Base-by-base conservation (phyloP, 306 rosid genomes). In the Trifolium repens region DNA sequence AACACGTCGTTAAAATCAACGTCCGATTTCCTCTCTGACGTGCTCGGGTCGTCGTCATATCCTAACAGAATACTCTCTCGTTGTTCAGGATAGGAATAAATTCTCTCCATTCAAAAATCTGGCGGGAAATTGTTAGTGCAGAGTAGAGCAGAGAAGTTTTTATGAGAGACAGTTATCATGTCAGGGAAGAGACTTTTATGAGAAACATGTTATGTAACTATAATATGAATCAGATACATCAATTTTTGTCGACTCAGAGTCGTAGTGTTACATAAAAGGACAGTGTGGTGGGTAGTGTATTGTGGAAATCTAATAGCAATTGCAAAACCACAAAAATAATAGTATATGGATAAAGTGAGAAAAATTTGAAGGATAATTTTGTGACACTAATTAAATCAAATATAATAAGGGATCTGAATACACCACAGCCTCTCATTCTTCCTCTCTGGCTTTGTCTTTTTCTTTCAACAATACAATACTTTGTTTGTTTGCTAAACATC, bases 1-100 rank as follows among this genome's bases (percentile, higher is more conserved):
- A 92, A 96, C 55, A 96, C 98, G 47, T 90, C 99, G 58, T 80
- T 67, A 52, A 96, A 96, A 82, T 96, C 99, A 17, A 89, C 81
- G 22, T 89, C 97, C 4, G 89, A 83, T 55, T 71, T 78, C 50
- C 85, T 79, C 72, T 30, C 24, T 3, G 91, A 71, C 6, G 82
- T 72, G 67, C 77, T 65, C 8, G 89, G 78, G 8, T 53, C 69
- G 3, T 53, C 19, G 26, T 78, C 71, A 70, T 66, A 78, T 17
- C 91, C 96, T 35, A 90, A 81, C 7, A 89, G 87, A 69, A 84
- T 60, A 65, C 81, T 71, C 78, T 85, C 98, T 75, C 85, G 74
- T 17, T 84, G 74, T 14, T 83, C 85, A 32, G 91, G 81, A 49
- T 32, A 35, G 5, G 15, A 22, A 22, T 19, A 17, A 42, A 79